Base-by-base conservation (phyloP, 2,329 filamentous ascomycete genomes). In the Sclerotinia borealis region DNA sequence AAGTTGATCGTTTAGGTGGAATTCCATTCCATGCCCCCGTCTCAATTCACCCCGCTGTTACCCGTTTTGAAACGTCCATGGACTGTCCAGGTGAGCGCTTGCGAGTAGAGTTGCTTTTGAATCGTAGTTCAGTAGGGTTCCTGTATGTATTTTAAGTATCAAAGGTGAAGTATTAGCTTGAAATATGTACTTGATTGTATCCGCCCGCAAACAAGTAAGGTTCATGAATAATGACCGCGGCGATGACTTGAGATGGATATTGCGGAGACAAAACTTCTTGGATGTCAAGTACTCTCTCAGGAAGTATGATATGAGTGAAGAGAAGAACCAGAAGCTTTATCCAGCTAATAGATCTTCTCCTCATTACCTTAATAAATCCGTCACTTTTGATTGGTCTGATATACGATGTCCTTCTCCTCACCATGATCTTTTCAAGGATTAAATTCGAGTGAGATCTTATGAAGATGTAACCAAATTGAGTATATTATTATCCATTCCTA, bases 281-380 rank as follows among this genome's bases (percentile, higher is more conserved):
- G 54, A 34, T 2, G 11, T 50, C 48, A 34, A 34, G 48, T 50
- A n/a, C n/a, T n/a, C n/a, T n/a, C n/a, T n/a, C n/a, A 31, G 25
- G 39, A n/a, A n/a, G n/a, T n/a, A n/a, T n/a, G n/a, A n/a, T 58
- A 45, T 36, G 39, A 43, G 45, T 34, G 54, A 56, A 56, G 54
- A 56, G 45, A 34, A 31, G 39, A 55, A 22, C 8, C 37, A 41
- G 10, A 39, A 41, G 6, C 52, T 17, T 34, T 31, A 15, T 9
- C 27, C 39, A 43, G 25, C 13, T 22, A 58, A 37, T 43, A 45
- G 39, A 34, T 45, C 13, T 45, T 56, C 27, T 34, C 39, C 54
- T 45, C 54, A 22, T 34, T 8, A 4, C 27, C 0, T n/a, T n/a
- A n/a, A 34, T 2, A 56, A 6, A 9, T 17, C 2, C 9, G 17